These are phyloP conservation scores for Hygrocybe coccinea DNA, from an alignment of 768 basidiomycete genomes.

Conservation along the genomic window DNA sequence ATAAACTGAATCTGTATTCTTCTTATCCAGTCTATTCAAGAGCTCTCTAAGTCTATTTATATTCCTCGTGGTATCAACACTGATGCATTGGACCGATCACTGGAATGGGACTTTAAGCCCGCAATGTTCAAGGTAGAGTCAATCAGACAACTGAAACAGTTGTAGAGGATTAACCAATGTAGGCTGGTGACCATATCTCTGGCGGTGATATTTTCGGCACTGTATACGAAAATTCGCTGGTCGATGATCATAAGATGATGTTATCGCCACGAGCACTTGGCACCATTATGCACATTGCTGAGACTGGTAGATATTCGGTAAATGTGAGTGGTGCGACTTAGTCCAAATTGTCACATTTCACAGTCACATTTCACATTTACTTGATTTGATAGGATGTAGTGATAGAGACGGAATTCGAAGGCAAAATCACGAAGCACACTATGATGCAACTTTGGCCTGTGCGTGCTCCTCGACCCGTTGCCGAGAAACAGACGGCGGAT, in stretches of 20 bases:
- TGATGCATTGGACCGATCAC: conserved; percentile 78
- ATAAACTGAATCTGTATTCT: conserved; percentile 3
- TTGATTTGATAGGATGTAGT: conserved; percentile 76
- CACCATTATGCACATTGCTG: conserved; percentile 88
- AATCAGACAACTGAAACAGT: conserved; percentile 1
- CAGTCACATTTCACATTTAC: not conserved
- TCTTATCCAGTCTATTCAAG: conserved; percentile 72
- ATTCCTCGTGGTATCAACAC: conserved; percentile 99
- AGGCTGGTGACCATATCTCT: conserved; percentile 95
- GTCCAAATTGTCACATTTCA: not conserved
- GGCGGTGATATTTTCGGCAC: conserved; percentile 95
- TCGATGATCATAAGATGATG: conserved; percentile 97
- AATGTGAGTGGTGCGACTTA: conserved; percentile 50
- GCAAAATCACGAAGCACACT: conserved; percentile 86
- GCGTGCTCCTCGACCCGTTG: conserved; percentile 89
- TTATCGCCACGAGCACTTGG: conserved; percentile 89
- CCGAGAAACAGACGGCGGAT: conserved; percentile 93
- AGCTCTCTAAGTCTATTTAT: conserved; percentile 97
- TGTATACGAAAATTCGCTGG: conserved; percentile 95
- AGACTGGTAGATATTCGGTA: conserved; percentile 90
- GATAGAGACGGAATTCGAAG: conserved; percentile 95
- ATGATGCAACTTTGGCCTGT: conserved; percentile 99
- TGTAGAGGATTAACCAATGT: conserved; percentile 5
- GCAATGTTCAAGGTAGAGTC: conserved; percentile 61
- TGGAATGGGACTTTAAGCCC: conserved; percentile 95